Percentiles rank a stretch among this genome's conserved stretches.
phyloP scores from a whole-genome alignment of 495 filamentous ascomycete species.

The Coniosporium apollinis region DNA sequence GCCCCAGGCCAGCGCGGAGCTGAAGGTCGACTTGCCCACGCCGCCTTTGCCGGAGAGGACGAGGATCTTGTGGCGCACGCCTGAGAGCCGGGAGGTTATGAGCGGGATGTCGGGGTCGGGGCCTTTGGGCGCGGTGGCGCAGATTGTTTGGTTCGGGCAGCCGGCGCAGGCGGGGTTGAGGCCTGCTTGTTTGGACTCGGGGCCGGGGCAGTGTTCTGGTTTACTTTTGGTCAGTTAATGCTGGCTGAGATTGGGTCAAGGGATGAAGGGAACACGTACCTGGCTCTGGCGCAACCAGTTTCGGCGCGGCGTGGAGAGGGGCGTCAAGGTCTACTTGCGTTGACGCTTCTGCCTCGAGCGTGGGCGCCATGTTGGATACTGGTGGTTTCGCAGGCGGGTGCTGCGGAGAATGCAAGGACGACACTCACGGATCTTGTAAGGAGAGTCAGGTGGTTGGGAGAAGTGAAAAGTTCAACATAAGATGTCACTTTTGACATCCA shows the following conservation, averaged over 20 bases:
- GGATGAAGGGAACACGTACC: too few species aligned
- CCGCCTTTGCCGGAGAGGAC: conserved; percentile 90
- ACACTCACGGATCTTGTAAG: too few species aligned
- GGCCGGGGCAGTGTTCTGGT: conserved; percentile 82
- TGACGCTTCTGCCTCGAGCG: conserved; percentile 49
- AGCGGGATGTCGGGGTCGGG: conserved; percentile 86
- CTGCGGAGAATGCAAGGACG: too few species aligned
- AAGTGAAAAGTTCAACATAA: too few species aligned
- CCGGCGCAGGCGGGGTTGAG: conserved; percentile 76
- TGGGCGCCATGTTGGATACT: conserved; percentile 54
- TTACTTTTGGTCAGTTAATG: conserved; percentile 3
- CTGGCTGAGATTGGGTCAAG: not conserved
- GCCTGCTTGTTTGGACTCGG: conserved; percentile 73
- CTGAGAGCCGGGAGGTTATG: conserved; percentile 67
- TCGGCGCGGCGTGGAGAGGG: conserved; percentile 51
- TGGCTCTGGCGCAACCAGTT: conserved; percentile 84
- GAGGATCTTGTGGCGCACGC: conserved; percentile 77
- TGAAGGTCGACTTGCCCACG: conserved; percentile 90
- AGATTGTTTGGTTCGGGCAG: conserved; percentile 91
- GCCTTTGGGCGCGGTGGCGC: conserved; percentile 84
- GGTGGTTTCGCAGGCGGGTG: too few species aligned
- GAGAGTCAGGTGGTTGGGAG: too few species aligned
- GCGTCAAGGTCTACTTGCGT: conserved; percentile 50
- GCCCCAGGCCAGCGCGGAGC: conserved; percentile 66
- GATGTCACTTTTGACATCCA: too few species aligned